Conservation (phyloP, 2,329 filamentous ascomycete species). For the Pyrenophora graminea region DNA sequence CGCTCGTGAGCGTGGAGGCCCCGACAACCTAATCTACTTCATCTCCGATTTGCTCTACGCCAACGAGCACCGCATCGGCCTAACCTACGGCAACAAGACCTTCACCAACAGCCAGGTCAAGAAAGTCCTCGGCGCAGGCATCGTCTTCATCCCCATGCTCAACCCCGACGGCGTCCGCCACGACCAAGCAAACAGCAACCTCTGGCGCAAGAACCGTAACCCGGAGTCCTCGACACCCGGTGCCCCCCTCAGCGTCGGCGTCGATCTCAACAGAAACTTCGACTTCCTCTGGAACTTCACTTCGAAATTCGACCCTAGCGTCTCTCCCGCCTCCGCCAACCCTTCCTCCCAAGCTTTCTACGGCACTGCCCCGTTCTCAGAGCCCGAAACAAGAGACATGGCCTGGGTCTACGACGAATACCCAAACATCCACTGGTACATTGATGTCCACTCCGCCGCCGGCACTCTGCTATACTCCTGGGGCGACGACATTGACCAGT, state of each 20-base stretch:
- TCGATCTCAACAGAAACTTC: slow-evolving; percentile 47
- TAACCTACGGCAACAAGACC: slow-evolving; percentile 57
- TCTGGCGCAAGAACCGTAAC: slow-evolving; percentile 47
- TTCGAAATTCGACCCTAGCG: slow-evolving; percentile 50
- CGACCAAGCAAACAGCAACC: slow-evolving; percentile 36
- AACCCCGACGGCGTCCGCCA: slow-evolving; percentile 41
- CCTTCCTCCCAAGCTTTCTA: slow-evolving; percentile 56
- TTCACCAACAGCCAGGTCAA: slow-evolving; percentile 60
- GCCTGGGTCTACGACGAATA: slow-evolving; percentile 58
- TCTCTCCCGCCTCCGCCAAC: slow-evolving; percentile 47
- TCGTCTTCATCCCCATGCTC: slow-evolving; percentile 53
- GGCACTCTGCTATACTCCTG: slow-evolving; percentile 62
- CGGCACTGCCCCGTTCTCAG: slow-evolving; percentile 58
- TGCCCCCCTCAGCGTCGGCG: slow-evolving; percentile 25
- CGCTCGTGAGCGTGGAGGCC: slow-evolving; percentile 62
- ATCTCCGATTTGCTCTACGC: slow-evolving; percentile 61
- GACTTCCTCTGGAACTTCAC: slow-evolving; percentile 62
- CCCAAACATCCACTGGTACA: slow-evolving; percentile 58
- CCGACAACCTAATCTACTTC: slow-evolving; percentile 63
- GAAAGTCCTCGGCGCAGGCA: slow-evolving; percentile 56
- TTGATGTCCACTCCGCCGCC: slow-evolving; percentile 62
- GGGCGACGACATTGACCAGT: slow-evolving; percentile 61
- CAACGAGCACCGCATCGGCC: slow-evolving; percentile 53
- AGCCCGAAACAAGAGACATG: slow-evolving; percentile 61
- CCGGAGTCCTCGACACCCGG: slow-evolving; percentile 37